These are phyloP conservation scores for Sarcodon sp. DNA, from an alignment of 768 basidiomycete genomes.

Conservation along the genomic window DNA sequence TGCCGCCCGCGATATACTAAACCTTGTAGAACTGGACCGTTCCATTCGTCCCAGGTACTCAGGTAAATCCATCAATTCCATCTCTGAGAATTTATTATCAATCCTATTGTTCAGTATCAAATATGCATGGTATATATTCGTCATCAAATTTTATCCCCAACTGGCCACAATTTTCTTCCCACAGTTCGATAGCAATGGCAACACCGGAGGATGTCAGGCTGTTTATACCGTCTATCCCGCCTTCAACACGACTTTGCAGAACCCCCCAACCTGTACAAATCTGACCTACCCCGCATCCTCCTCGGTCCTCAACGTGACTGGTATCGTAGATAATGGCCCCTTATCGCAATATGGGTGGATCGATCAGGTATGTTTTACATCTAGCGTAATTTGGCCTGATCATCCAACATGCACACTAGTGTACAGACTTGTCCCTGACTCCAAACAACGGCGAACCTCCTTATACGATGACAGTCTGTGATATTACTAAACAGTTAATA, in stretches of 20 bases:
- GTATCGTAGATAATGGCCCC: constrained; percentile 30
- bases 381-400: neutral
- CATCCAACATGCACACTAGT: constrained; percentile 19
- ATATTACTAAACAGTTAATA: neutral
- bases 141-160: neutral
- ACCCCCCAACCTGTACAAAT: constrained; percentile 34
- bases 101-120: constrained; percentile 31
- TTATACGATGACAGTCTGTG: constrained; percentile 39
- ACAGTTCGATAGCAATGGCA: constrained; percentile 43
- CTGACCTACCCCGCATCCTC: constrained; percentile 23
- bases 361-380: constrained; percentile 25
- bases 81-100: neutral
- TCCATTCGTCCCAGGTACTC: constrained; percentile 45
- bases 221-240: constrained; percentile 43
- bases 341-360: constrained; percentile 50
- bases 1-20: neutral
- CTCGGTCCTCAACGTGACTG: constrained; percentile 30
- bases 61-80: constrained; percentile 18
- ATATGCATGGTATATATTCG: constrained; percentile 43
- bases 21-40: constrained; percentile 39
- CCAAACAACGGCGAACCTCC: constrained; percentile 48
- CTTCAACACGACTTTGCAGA: constrained; percentile 13
- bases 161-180: neutral
- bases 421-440: constrained; percentile 40
- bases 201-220: constrained; percentile 48